phyloP scores from a whole-genome alignment of 2,329 filamentous ascomycete genomes.

The Chrysoporthe deuterocubensis region DNA sequence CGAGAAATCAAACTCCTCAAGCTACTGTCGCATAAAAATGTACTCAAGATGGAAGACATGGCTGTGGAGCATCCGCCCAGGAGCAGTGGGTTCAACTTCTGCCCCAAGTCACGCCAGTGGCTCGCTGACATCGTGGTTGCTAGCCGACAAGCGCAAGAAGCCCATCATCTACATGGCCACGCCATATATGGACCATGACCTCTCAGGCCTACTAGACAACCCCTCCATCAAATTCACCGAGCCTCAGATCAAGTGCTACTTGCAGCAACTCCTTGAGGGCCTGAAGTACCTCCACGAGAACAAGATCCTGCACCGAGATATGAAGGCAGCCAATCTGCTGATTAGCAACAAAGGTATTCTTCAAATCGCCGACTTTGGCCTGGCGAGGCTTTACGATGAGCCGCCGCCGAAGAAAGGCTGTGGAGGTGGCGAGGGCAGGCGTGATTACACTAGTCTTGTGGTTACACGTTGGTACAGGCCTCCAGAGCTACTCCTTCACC shows the following conservation, averaged over 20 bases:
- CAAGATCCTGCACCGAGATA: conserved; percentile 91
- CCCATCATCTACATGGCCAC: conserved; percentile 98
- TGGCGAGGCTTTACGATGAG: conserved; percentile 92
- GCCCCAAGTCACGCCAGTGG: conserved; percentile 16
- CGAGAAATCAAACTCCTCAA: conserved; percentile 98
- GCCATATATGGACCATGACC: conserved; percentile 98
- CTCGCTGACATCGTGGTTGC: conserved; percentile 30
- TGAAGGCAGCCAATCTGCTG: conserved; percentile 97
- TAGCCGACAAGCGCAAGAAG: conserved; percentile 77
- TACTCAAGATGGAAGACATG: conserved; percentile 92
- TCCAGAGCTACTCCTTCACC: conserved; percentile 85
- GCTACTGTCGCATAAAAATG: conserved; percentile 87
- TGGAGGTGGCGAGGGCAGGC: conserved; percentile 80
- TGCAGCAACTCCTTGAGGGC: conserved; percentile 90
- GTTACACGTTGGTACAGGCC: conserved; percentile 97
- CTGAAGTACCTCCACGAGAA: conserved; percentile 88
- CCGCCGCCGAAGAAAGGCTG: conserved; percentile 74
- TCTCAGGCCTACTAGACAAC: conserved; percentile 96
- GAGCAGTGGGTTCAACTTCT: conserved; percentile 51
- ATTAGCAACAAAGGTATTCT: conserved; percentile 94
- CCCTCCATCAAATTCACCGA: conserved; percentile 85
- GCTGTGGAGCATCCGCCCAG: conserved; percentile 78
- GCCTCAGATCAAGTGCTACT: conserved; percentile 96
- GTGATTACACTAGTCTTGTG: conserved; percentile 95
- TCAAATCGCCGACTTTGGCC: conserved; percentile 96